These are phyloP conservation scores for Saturnispora saitoi DNA, from an alignment of 805 yeast species.

Conservation along the genomic window DNA sequence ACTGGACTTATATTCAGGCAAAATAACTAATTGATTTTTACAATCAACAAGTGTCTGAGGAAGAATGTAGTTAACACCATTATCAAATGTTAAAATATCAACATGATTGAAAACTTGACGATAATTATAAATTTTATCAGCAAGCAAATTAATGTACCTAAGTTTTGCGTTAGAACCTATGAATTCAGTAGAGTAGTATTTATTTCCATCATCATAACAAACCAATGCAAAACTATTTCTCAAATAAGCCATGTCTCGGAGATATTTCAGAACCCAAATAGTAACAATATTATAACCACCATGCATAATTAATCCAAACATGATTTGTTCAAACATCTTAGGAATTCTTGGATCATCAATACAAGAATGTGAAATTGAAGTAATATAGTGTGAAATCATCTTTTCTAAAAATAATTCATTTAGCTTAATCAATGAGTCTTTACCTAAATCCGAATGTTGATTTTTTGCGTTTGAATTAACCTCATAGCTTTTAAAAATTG, in stretches of 20 bases:
- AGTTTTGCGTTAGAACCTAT: background rate
- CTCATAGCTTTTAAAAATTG: background rate
- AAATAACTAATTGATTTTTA: background rate
- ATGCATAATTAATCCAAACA: conserved; percentile 12
- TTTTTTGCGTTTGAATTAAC: background rate
- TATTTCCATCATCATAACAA: conserved; percentile 12
- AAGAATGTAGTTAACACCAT: conserved; percentile 2
- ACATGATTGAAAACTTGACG: background rate
- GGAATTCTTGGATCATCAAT: conserved; percentile 14
- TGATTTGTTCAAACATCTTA: conserved; percentile 6
- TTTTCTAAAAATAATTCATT: conserved; percentile 3
- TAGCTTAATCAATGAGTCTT: background rate
- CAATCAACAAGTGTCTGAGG: conserved; percentile 8
- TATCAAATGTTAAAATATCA: background rate
- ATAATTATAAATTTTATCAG: background rate
- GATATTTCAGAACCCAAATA: conserved; percentile 11
- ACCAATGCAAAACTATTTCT: conserved; percentile 11
- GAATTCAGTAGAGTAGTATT: conserved; percentile 2
- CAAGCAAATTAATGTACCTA: background rate
- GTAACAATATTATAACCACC: conserved; percentile 14
- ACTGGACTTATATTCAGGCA: conserved; percentile 7
- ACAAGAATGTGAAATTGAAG: conserved; percentile 1
- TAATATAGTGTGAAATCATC: conserved; percentile 8
- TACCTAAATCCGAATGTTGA: background rate
- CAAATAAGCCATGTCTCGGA: conserved; percentile 9